Evolutionary conservation across 2,329 filamentous ascomycete genomes (phyloP), one percentile per base, ranked within the genome.

Genomic region (Fonsecaea monophora): DNA sequence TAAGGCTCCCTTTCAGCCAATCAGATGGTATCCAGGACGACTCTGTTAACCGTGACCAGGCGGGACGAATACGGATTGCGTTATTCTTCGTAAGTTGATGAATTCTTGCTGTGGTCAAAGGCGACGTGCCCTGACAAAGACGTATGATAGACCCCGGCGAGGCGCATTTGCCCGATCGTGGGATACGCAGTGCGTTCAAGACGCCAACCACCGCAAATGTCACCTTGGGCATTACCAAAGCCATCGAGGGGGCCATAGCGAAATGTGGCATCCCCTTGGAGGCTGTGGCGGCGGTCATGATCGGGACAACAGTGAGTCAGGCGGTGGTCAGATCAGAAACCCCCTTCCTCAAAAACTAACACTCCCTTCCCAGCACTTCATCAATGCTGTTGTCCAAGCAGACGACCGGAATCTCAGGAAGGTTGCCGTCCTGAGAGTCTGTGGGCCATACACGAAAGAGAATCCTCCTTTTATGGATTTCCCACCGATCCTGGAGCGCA

Each of bases 151-250:
- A 83, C 69, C 73, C 80, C 60, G 76, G 72, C 15, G 76, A 77
- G 30, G 67, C 71, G n/a, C 71, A 78, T 60, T 71, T 71, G 21
- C 75, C 77, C 1, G 75, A 74, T 21, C 77, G 80, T 50, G 80
- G 81, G 38, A 79, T 84, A 8, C 72, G 81, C 9, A 81, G 82
- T 3, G 82, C 79, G n/a, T 77, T 81, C 74, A 85, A 85, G 73
- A 79, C 82, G 1, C 75, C 81, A 0, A 85, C 83, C 0, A 84
- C 82, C 1, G 71, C 77, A 32, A 81, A 85, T 72, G 82, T 84
- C 37, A 84, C 82, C 45, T 78, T 76, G 61, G 83, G 83, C 21
- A 83, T 85, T 32, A 78, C 81, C 68, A 71, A 73, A 15, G 82
- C 82, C 13, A 82, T 85, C 65, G 72, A 75, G 7, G 78, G 78